Evolutionary conservation across 129 eudicot genomes (phyloP), one percentile per base, ranked within the genome.

Genomic region (Artemisia annua): DNA sequence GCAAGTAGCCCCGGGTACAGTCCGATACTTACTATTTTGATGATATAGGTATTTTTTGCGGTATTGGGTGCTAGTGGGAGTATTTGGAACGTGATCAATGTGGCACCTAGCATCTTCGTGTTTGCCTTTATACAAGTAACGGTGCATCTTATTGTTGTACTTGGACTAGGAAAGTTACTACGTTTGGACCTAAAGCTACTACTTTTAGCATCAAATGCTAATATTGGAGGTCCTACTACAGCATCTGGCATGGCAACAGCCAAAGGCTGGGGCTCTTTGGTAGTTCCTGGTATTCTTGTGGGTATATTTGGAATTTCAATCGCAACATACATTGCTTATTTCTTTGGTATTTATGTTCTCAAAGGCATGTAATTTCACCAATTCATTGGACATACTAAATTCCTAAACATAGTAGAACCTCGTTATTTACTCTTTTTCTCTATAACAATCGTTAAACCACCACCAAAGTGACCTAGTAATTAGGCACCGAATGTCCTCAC

Each of bases 181-280:
- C 8, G 69, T 28, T n/a, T 93, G 2, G 90, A 92, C 44, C 69
- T 77, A 48, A 92, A 86, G 72, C 71, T 75, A 30, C 62, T 89
- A 48, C 87, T 93, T 20, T 24, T 87, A 55, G 98, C 98, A 46
- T 93, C 98, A 71, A 93, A 93, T 79, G 98, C 98, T 15, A 89
- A 89, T 56, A 72, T 93, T 67, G 98, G 98, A 56, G 97, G 98
- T 20, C 98, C 95, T 4, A 89, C 98, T 39, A 89, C 98, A 72
- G 92, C 98, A 54, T 82, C 92, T 77, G 98, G 96, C 39, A 93
- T 93, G 98, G 95, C 96, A 61, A 87, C 84, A 3, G 85, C 95
- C 56, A 89, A 93, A 84, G 95, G 95, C 19, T 93, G 98, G 98
- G 75, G 77, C 35, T 84, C 88, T 68, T 70, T 93, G 75, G 85